These are phyloP conservation scores for Isatis lusitanica DNA, from an alignment of 441 rosid species.

Conservation along the genomic window DNA sequence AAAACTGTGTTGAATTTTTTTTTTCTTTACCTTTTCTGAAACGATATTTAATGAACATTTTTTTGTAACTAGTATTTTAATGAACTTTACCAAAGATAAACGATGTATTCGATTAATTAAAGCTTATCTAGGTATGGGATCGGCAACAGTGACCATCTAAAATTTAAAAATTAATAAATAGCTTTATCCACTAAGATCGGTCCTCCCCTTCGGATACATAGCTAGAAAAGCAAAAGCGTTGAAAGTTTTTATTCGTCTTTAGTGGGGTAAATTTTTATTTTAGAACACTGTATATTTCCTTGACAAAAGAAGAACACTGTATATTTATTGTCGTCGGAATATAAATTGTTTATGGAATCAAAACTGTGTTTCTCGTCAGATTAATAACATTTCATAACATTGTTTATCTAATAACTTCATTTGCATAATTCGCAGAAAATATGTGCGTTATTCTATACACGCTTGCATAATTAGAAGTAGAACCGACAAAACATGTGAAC, in stretches of 20 bases:
- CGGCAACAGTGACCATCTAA: constrained; percentile 4
- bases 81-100: not conserved
- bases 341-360: not conserved
- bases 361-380: not conserved
- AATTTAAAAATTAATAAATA: not conserved
- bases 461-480: constrained; percentile 22
- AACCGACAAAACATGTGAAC: constrained; percentile 37
- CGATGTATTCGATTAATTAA: not conserved
- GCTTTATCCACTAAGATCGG: not conserved
- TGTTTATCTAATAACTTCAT: not conserved
- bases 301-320: too few species aligned
- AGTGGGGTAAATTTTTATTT: not conserved
- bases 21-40: not conserved
- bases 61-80: not conserved
- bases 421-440: not conserved
- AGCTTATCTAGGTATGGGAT: constrained; percentile 1
- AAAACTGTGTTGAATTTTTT: not conserved
- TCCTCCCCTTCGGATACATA: not conserved
- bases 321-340: not conserved
- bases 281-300: too few species aligned
- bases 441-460: constrained; percentile 8
- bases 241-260: constrained; percentile 24
- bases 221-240: not conserved
- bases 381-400: not conserved
- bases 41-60: not conserved